Base-by-base conservation (phyloP, 345 rosid species). In the Eucalyptus pumila region DNA sequence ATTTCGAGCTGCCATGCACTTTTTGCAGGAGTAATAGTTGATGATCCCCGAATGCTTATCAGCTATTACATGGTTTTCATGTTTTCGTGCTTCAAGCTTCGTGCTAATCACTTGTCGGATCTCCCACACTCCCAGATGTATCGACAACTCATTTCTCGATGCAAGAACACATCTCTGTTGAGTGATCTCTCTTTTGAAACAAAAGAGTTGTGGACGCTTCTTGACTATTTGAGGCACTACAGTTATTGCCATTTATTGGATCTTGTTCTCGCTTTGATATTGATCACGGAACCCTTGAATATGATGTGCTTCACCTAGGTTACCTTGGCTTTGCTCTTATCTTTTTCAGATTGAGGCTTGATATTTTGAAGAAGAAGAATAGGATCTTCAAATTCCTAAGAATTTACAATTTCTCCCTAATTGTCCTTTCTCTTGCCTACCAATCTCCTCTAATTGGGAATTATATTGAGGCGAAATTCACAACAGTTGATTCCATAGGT, bases 221-320 rank as follows among this genome's bases (percentile, higher is more conserved):
- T 93, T 13, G 94, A 93, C 87, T 93, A 93, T 89, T 88, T 89
- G 81, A 91, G 93, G 91, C 92, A 92, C 67, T 91, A 93, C 80
- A 87, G 92, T 69, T 93, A 92, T 58, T 93, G 94, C 90, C 93
- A 93, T 87, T 86, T 91, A 54, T 89, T 92, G 72, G 93, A 93
- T 89, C 93, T 93, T 88, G 93, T 92, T 76, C 93, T 93, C 27
- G 88, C 91, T n/a, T 87, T 93, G 86, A 89, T 93, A 80, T 89
- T 94, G 72, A 91, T 93, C 86, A 94, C 95, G 13, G 96, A 54
- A 94, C 96, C 13, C 94, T 94, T n/a, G 96, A 94, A 88, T 94
- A 92, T 60, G 96, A 94, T 51, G 87, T 94, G 88, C 94, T 94
- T 44, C 96, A 94, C 89, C 93, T 94, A 47, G 96, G 95, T 37